Conservation (phyloP, 2,329 filamentous ascomycete genomes). For the Gliomastix tumulicola region DNA sequence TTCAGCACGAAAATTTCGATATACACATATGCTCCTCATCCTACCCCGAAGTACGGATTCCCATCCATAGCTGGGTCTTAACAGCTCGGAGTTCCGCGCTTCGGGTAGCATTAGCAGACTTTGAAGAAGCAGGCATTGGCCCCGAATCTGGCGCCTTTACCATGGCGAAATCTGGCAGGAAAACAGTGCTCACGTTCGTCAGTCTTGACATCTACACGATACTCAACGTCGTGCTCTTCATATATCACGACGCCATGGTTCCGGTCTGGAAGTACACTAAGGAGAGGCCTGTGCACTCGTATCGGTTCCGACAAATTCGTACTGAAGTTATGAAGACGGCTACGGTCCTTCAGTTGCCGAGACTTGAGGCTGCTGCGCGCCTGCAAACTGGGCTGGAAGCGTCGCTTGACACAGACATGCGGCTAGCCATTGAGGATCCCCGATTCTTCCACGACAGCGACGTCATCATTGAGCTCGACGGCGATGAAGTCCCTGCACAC, state of each 20-base stretch:
- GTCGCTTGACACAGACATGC: conserved; percentile 64
- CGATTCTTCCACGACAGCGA: conserved; percentile 75
- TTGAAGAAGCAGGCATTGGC: conserved; percentile 27
- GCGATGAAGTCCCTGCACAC: conserved; percentile 66
- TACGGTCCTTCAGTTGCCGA: conserved; percentile 59
- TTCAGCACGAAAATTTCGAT: conserved; percentile 33
- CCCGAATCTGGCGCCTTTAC: conserved; percentile 17
- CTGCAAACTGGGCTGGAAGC: conserved; percentile 61
- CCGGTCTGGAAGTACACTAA: conserved; percentile 82
- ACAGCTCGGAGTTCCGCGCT: conserved; percentile 66
- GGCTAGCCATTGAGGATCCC: conserved; percentile 58
- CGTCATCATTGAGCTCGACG: conserved; percentile 70
- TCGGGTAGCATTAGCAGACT: conserved; percentile 52
- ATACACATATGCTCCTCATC: conserved; percentile 47
- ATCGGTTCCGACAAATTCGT: conserved; percentile 72
- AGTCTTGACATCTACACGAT: conserved; percentile 70
- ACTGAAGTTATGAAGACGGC: conserved; percentile 85
- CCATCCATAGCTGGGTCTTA: conserved; percentile 77
- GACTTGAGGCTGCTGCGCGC: conserved; percentile 70
- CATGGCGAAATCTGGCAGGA: conserved; percentile 32
- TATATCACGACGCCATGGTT: conserved; percentile 73
- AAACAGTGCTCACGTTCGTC: conserved; percentile 56
- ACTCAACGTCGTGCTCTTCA: conserved; percentile 70
- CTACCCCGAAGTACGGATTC: conserved; percentile 63
- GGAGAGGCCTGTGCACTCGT: conserved; percentile 56